These are phyloP conservation scores for Raddia distichophylla DNA, from an alignment of 176 grass and related monocot genomes.

Conservation along the genomic window DNA sequence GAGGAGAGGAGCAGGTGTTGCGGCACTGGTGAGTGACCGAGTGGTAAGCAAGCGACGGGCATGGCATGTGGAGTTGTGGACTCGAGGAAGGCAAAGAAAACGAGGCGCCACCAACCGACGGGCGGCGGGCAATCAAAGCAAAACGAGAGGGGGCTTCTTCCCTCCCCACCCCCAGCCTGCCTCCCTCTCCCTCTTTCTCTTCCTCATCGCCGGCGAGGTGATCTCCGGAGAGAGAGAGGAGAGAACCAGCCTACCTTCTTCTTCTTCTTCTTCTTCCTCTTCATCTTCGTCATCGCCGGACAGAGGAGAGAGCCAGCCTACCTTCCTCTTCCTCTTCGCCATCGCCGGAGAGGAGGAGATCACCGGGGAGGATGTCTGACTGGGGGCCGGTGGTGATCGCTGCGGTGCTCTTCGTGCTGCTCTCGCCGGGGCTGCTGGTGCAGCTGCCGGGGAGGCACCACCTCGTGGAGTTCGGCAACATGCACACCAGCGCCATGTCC, in stretches of 20 bases:
- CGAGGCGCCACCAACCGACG: constrained; percentile 19
- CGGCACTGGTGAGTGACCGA: too few relatives aligned
- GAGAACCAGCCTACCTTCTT: too few relatives aligned
- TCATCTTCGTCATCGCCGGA: too few relatives aligned
- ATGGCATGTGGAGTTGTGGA: background rate
- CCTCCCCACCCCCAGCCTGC: too few relatives aligned
- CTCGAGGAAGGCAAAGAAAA: constrained; percentile 18
- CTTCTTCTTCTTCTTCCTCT: too few relatives aligned
- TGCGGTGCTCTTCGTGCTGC: constrained; percentile 60
- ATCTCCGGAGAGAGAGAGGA: too few relatives aligned
- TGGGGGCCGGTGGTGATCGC: constrained; percentile 63
- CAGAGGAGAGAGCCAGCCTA: too few relatives aligned
- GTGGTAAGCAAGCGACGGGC: background rate
- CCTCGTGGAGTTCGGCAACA: constrained; percentile 51
- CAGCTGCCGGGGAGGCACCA: constrained; percentile 46
- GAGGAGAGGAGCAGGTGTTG: background rate
- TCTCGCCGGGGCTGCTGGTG: constrained; percentile 61
- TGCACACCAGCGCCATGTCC: constrained; percentile 55
- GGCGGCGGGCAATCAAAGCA: background rate
- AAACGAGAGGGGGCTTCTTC: too few relatives aligned
- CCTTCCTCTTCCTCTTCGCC: too few relatives aligned
- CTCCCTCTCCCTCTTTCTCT: too few relatives aligned
- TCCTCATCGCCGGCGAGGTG: too few relatives aligned
- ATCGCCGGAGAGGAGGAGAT: too few relatives aligned
- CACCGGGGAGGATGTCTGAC: constrained; percentile 42